Conservation (phyloP, 176 grass and related monocot species). For the Eragrostis nindensis region DNA sequence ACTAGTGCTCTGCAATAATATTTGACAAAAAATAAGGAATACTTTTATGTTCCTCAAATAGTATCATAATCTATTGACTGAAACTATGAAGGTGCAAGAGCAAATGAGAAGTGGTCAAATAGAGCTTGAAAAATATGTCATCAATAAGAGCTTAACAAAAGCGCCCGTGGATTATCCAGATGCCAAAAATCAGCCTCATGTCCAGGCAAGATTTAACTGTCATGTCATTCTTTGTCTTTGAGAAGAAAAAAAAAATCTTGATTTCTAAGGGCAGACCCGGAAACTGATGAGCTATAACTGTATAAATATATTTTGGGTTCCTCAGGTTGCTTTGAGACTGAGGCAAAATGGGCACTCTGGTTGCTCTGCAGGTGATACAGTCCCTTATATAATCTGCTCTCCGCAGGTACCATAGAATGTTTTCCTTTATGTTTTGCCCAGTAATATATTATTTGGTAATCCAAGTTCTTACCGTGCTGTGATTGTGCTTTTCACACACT, state of each 20-base stretch:
- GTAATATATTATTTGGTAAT: slow-evolving; percentile 19
- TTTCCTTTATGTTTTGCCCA: slow-evolving; percentile 26
- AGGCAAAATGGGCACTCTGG: slow-evolving; percentile 90
- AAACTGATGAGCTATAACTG: not conserved
- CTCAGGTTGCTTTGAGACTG: slow-evolving; percentile 92
- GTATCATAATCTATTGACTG: slow-evolving; percentile 22
- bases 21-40: slow-evolving; percentile 2
- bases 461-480: not conserved
- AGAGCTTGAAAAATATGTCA: slow-evolving; percentile 89
- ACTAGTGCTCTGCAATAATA: slow-evolving; percentile 12
- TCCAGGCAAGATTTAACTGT: slow-evolving; percentile 66
- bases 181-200: slow-evolving; percentile 99
- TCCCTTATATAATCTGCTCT: slow-evolving; percentile 96
- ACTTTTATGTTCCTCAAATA: not conserved
- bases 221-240: slow-evolving; percentile 10
- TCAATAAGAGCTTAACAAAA: slow-evolving; percentile 98
- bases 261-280: not conserved
- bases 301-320: slow-evolving; percentile 23
- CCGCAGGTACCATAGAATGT: slow-evolving; percentile 62
- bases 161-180: slow-evolving; percentile 94
- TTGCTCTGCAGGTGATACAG: slow-evolving; percentile 82
- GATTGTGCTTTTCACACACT: slow-evolving; percentile 24
- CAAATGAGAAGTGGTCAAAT: slow-evolving; percentile 92
- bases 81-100: slow-evolving; percentile 69
- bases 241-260: not conserved